Evolutionary conservation across 2,329 filamentous ascomycete genomes (phyloP).

Genomic region (Dactylonectria estremocensis): DNA sequence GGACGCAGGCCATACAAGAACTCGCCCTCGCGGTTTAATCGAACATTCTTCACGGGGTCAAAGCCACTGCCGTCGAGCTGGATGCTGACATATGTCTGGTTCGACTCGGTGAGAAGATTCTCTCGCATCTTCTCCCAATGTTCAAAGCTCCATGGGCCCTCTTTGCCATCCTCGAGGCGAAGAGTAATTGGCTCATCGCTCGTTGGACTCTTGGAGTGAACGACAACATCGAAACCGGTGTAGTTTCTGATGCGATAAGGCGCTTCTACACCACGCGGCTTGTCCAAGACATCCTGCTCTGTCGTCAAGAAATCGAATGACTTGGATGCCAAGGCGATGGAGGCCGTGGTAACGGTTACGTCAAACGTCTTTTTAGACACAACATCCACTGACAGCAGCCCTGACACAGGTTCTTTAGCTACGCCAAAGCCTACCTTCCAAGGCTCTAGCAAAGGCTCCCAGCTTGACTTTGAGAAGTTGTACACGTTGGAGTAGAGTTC

Average conservation of each 20-base stretch:
- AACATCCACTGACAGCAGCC: conserved; percentile 85
- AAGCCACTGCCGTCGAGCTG: conserved; percentile 95
- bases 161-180: conserved; percentile 88
- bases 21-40: conserved; percentile 95
- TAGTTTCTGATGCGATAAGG: conserved; percentile 96
- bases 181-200: conserved; percentile 79
- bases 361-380: conserved; percentile 93
- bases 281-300: conserved; percentile 88
- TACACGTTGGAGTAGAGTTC: conserved; percentile 97
- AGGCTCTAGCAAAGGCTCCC: conserved; percentile 96
- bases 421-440: conserved; percentile 96
- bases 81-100: conserved; percentile 83
- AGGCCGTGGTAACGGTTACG: conserved; percentile 91
- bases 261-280: conserved; percentile 90
- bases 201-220: conserved; percentile 82
- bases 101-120: conserved; percentile 87
- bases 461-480: conserved; percentile 98
- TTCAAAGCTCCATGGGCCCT: conserved; percentile 96
- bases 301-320: conserved; percentile 92
- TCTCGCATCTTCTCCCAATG: conserved; percentile 97
- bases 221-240: conserved; percentile 90
- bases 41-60: conserved; percentile 88
- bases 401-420: conserved; percentile 81
- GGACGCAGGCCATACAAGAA: conserved; percentile 90
- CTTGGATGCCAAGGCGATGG: conserved; percentile 93